A percentile compares a stretch with the other conserved stretches of the same genome.
These are phyloP conservation scores for Penicillium angulare DNA, from an alignment of 495 filamentous ascomycete species.

Conservation along the genomic window DNA sequence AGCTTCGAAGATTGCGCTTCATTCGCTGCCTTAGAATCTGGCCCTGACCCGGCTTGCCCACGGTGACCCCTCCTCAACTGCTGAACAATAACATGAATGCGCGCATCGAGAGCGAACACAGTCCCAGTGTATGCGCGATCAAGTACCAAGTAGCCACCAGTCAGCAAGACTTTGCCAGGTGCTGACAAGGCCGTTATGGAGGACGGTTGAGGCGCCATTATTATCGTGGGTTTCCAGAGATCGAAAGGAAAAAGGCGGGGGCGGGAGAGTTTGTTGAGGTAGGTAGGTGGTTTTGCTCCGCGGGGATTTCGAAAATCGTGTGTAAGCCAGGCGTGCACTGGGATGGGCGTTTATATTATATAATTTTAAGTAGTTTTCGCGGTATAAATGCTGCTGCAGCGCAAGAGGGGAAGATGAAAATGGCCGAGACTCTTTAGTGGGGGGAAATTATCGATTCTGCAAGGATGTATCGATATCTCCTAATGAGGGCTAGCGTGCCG, in stretches of 20 bases:
- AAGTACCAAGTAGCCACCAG: constrained; percentile 92
- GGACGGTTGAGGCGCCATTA: constrained; percentile 18
- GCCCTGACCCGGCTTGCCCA: constrained; percentile 20
- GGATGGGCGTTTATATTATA: no score
- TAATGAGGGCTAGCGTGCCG: constrained; percentile 20
- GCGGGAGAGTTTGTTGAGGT: constrained; percentile 7
- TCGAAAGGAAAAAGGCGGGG: constrained; percentile 17
- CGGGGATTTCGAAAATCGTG: no score
- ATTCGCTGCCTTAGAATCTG: constrained; percentile 13
- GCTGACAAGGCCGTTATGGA: constrained; percentile 71
- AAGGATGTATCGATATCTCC: constrained; percentile 28
- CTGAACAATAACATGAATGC: constrained; percentile 82
- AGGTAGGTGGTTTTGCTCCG: constrained; percentile 10
- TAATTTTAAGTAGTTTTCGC: not conserved
- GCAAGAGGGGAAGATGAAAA: not conserved
- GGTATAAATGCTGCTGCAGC: not conserved
- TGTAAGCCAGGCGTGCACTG: no score
- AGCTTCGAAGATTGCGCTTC: constrained; percentile 6
- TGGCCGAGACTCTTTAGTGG: not conserved
- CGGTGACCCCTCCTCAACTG: constrained; percentile 40
- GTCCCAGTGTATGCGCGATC: constrained; percentile 84
- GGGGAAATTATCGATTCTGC: not conserved
- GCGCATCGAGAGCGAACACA: constrained; percentile 90
- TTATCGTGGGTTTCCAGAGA: constrained; percentile 1
- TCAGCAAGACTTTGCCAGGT: constrained; percentile 92